A percentile compares a stretch with the other conserved stretches of the same genome.
These are phyloP conservation scores for Macrophomina phaseolina DNA, from an alignment of 2,329 filamentous ascomycete species.

Conservation along the genomic window DNA sequence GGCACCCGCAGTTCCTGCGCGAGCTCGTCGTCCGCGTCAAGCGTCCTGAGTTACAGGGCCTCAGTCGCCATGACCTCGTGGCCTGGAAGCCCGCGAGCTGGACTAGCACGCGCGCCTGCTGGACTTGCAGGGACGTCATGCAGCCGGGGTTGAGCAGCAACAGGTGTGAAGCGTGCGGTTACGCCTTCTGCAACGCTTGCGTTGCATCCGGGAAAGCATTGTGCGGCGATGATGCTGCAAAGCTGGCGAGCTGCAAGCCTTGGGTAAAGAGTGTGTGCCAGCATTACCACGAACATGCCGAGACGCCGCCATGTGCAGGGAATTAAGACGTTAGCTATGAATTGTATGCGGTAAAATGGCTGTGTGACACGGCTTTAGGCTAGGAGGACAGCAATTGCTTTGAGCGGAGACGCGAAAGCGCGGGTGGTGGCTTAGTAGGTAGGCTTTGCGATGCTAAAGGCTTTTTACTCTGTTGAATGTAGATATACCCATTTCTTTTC, in stretches of 20 bases:
- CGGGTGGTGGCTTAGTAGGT: background rate
- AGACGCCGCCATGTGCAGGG: conserved; percentile 42
- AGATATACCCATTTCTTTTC: conserved; percentile 18
- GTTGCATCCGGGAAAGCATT: conserved; percentile 38
- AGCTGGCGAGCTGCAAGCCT: conserved; percentile 43
- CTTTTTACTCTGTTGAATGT: background rate
- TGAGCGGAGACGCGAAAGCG: background rate
- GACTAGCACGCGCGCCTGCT: conserved; percentile 43
- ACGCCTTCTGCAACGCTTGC: conserved; percentile 50
- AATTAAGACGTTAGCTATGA: background rate
- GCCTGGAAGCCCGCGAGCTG: conserved; percentile 47
- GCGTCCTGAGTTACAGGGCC: conserved; percentile 49
- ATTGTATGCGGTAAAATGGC: background rate
- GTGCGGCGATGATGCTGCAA: conserved; percentile 30
- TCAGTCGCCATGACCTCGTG: conserved; percentile 48
- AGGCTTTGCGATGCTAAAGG: background rate
- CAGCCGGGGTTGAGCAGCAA: conserved; percentile 46
- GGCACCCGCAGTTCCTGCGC: conserved; percentile 56
- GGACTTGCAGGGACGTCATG: conserved; percentile 46
- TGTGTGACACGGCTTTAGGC: background rate
- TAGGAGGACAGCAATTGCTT: background rate
- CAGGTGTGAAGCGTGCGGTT: conserved; percentile 48
- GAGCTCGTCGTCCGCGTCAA: conserved; percentile 55
- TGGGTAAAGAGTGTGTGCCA: conserved; percentile 44
- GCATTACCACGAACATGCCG: conserved; percentile 46